Evolutionary conservation across 768 basidiomycete species (phyloP).

Genomic region (Macrolepiota albuminosa): DNA sequence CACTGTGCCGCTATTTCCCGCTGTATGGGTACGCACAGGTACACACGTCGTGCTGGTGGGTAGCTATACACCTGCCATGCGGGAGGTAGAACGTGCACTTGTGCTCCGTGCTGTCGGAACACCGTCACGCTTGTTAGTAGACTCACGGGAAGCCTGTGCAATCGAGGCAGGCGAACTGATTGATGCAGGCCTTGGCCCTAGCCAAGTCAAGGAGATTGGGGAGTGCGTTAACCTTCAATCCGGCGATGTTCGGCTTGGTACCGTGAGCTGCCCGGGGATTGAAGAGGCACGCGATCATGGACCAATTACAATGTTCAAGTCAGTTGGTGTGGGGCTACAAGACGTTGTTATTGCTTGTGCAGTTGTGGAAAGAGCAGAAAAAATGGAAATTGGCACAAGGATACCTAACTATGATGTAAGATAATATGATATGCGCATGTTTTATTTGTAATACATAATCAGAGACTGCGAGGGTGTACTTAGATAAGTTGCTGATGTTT

Average conservation of each 20-base stretch:
- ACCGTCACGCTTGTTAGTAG: conserved; percentile 52
- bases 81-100: conserved; percentile 61
- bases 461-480: too few species aligned
- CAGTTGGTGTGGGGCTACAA: conserved; percentile 83
- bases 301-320: conserved; percentile 69
- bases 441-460: too few species aligned
- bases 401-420: conserved; percentile 41
- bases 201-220: conserved; percentile 63
- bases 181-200: conserved; percentile 33
- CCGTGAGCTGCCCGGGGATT: conserved; percentile 3
- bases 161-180: conserved; percentile 84
- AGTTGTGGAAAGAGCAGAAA: conserved; percentile 58
- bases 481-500: too few species aligned
- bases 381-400: conserved; percentile 44
- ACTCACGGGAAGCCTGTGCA: conserved; percentile 67
- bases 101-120: conserved; percentile 43
- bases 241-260: conserved; percentile 6
- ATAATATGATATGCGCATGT: neutral
- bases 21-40: conserved; percentile 53
- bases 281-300: neutral
- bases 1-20: conserved; percentile 63
- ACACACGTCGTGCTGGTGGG: conserved; percentile 76
- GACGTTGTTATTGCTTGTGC: conserved; percentile 78
- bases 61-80: conserved; percentile 79
- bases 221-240: conserved; percentile 39